Percentiles rank a stretch among this genome's conserved stretches.
phyloP scores from a whole-genome alignment of 2,329 filamentous ascomycete genomes.

The Hypoxylon sp. region DNA sequence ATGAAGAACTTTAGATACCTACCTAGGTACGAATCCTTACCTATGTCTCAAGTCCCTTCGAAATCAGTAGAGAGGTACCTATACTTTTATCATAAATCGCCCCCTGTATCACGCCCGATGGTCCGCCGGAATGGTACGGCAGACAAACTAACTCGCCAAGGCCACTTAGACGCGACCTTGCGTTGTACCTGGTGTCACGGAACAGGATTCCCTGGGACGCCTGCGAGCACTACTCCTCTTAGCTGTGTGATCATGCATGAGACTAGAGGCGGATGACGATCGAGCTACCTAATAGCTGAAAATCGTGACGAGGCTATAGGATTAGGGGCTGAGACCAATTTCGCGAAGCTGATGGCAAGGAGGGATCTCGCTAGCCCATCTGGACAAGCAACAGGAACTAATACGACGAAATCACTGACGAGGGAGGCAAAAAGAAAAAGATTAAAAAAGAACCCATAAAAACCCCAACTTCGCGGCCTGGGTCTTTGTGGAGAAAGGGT shows the following conservation, averaged over 20 bases:
- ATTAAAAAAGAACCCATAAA: slow-evolving; percentile 14
- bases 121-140: slow-evolving; percentile 34
- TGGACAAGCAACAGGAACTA: background rate
- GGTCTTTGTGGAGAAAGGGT: slow-evolving; percentile 48
- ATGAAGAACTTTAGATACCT: slow-evolving; percentile 2
- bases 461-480: slow-evolving; percentile 39
- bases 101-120: slow-evolving; percentile 18
- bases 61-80: slow-evolving; percentile 23
- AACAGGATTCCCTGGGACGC: slow-evolving; percentile 32
- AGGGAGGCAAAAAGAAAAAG: slow-evolving; percentile 7
- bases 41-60: background rate
- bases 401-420: background rate
- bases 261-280: slow-evolving; percentile 39
- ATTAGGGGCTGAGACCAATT: slow-evolving; percentile 14
- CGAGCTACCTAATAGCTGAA: slow-evolving; percentile 16
- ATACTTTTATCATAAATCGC: slow-evolving; percentile 22
- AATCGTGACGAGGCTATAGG: slow-evolving; percentile 13
- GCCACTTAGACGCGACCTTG: slow-evolving; percentile 24
- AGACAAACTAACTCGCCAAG: slow-evolving; percentile 29
- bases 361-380: slow-evolving; percentile 5
- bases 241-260: slow-evolving; percentile 33
- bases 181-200: slow-evolving; percentile 34
- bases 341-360: slow-evolving; percentile 13
- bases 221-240: slow-evolving; percentile 28
- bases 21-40: background rate